A percentile compares a stretch with the other conserved stretches of the same genome.
Conservation (phyloP, 371 early-diverging fungal genomes). For the Mortierella sp. region DNA sequence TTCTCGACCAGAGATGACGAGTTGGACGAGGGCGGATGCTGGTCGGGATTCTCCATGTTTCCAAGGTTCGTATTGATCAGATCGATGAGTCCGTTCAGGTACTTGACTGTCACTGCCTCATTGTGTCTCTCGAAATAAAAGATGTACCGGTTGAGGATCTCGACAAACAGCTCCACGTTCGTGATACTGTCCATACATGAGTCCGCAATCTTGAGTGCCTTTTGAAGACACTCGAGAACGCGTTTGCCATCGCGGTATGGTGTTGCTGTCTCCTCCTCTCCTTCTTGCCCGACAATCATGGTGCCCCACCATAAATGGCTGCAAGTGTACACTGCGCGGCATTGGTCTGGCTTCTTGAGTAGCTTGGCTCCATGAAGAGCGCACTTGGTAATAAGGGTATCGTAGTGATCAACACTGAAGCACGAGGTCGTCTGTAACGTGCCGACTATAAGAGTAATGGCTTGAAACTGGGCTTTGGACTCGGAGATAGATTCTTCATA, state of each 20-base stretch:
- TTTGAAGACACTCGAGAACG: slow-evolving; percentile 87
- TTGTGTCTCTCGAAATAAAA: slow-evolving; percentile 89
- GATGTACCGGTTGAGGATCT: slow-evolving; percentile 88
- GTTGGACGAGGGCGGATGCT: slow-evolving; percentile 69
- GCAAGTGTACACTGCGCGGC: slow-evolving; percentile 81
- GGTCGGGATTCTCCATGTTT: slow-evolving; percentile 75
- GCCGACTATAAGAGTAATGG: slow-evolving; percentile 84
- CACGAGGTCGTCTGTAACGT: slow-evolving; percentile 81
- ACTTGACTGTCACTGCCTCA: slow-evolving; percentile 84
- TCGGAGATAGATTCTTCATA: slow-evolving; percentile 94
- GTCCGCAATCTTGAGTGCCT: slow-evolving; percentile 92
- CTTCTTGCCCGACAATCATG: slow-evolving; percentile 56
- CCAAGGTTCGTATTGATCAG: slow-evolving; percentile 79
- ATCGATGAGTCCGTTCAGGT: slow-evolving; percentile 90
- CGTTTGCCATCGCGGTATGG: slow-evolving; percentile 83
- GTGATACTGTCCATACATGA: slow-evolving; percentile 87
- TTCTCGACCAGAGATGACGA: slow-evolving; percentile 68
- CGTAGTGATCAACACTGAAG: slow-evolving; percentile 87
- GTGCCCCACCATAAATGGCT: slow-evolving; percentile 91
- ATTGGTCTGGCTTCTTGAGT: slow-evolving; percentile 93
- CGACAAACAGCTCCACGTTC: slow-evolving; percentile 89
- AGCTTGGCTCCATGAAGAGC: slow-evolving; percentile 88
- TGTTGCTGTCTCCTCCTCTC: slow-evolving; percentile 36
- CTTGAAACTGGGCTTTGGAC: slow-evolving; percentile 86
- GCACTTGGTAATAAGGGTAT: slow-evolving; percentile 88